Evolutionary conservation across 2,329 filamentous ascomycete genomes (phyloP).

Genomic region (Trichoderma atrobrunneum): DNA sequence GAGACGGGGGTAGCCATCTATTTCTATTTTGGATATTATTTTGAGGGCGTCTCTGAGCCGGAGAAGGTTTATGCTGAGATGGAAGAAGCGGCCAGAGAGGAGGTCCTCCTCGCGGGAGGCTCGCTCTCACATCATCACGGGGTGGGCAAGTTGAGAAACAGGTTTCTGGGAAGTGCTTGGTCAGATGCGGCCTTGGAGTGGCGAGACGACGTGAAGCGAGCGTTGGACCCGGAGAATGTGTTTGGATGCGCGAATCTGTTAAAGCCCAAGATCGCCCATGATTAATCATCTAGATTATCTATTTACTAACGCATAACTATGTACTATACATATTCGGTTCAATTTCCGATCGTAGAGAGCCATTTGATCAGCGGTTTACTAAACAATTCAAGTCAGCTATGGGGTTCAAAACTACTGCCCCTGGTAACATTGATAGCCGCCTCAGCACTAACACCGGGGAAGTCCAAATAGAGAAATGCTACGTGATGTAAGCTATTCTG

Average conservation of each 20-base stretch:
- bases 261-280: background rate
- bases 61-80: background rate
- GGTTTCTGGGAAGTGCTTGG: background rate
- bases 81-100: background rate
- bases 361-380: no score
- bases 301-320: background rate
- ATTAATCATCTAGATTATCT: background rate
- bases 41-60: background rate
- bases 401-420: no score
- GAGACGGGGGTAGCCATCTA: background rate
- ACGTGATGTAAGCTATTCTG: background rate
- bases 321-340: no score
- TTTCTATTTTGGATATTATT: background rate
- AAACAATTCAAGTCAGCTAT: no score
- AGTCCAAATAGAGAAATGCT: no score
- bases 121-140: constrained; percentile 4
- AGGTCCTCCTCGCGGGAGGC: background rate
- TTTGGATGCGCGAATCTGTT: background rate
- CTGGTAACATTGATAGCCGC: no score
- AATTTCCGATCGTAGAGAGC: no score
- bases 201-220: background rate
- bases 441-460: no score
- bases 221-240: background rate
- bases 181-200: background rate
- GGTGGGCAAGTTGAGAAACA: background rate